These are phyloP conservation scores for Chaetomium strumarium DNA, from an alignment of 2,329 filamentous ascomycete genomes.

Conservation along the genomic window DNA sequence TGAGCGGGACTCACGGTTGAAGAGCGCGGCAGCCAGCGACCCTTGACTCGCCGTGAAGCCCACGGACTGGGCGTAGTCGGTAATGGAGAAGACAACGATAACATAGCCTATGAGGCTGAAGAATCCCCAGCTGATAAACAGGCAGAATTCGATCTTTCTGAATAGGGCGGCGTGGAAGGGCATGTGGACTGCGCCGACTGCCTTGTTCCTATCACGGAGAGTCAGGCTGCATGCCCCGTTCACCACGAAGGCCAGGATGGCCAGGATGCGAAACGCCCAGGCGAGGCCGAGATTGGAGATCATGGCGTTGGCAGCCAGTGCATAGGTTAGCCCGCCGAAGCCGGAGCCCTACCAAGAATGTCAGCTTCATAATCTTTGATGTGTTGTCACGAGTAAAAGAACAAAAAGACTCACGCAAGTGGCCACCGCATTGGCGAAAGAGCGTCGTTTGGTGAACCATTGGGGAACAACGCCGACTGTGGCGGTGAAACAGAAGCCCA, in stretches of 20 bases:
- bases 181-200: slow-evolving; percentile 59
- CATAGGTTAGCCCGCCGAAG: slow-evolving; percentile 67
- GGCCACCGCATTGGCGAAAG: slow-evolving; percentile 62
- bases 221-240: slow-evolving; percentile 59
- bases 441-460: slow-evolving; percentile 65
- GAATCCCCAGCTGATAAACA: slow-evolving; percentile 62
- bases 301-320: slow-evolving; percentile 62
- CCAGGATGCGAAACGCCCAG: slow-evolving; percentile 63
- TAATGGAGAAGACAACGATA: slow-evolving; percentile 69
- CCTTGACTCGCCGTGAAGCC: slow-evolving; percentile 63
- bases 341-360: slow-evolving; percentile 44
- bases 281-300: slow-evolving; percentile 56
- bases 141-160: slow-evolving; percentile 53
- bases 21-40: slow-evolving; percentile 63
- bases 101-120: slow-evolving; percentile 70
- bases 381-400: no score
- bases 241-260: slow-evolving; percentile 56
- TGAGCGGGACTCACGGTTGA: slow-evolving; percentile 50
- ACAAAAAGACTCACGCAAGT: slow-evolving; percentile 45
- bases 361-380: no score
- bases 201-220: slow-evolving; percentile 65
- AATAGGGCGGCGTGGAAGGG: slow-evolving; percentile 62
- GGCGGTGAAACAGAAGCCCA: slow-evolving; percentile 70
- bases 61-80: slow-evolving; percentile 64
- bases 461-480: slow-evolving; percentile 63